Base-by-base conservation (phyloP, 768 basidiomycete species). In the Mycena kentingensis region DNA sequence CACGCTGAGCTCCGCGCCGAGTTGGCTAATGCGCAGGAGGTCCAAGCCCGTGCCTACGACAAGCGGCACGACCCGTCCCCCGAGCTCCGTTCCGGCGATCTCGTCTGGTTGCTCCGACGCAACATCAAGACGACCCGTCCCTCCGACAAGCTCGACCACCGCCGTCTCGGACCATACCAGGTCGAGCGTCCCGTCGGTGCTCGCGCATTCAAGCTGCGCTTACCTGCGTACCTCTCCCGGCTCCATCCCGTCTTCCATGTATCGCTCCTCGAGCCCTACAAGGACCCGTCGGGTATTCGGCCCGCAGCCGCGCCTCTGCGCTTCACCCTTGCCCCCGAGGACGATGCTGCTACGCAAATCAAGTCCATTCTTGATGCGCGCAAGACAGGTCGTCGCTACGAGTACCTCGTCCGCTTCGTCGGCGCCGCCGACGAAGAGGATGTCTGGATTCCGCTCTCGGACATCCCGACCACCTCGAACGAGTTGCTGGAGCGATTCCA, bases 71-170 rank as follows among this genome's bases (percentile, higher is more conserved):
- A 61, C 2, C 65, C 65, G 3, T 51, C 62, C 1, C 74, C 71
- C 0, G 35, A 64, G 5, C 67, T 68, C 51, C n/a, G 69, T 37
- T 57, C 54, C 5, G 73, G 62, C 36, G 59, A 75, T n/a, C 55
- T 66, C 2, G 72, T 76, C 16, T 76, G 72, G 71, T 54, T 76
- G 4, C 62, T 73, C 2, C 59, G 60, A 11, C 61, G 60, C n/a
- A 70, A 77, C 55, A 72, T 77, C 58, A 65, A 63, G 19, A 76
- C 75, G 8, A 71, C 65, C n/a, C 61, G 72, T 13, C 75, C 75
- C 2, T 70, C 72, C 3, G 46, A 62, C 28, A 78, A 78, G 56
- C 72, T 78, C 32, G 68, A 71, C 31, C 61, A 71, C 46, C 56
- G 60, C 8, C 59, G 59, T 10, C 63, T 73, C 4, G 67, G 70